These are phyloP conservation scores for Monosporascus ibericus DNA, from an alignment of 2,329 filamentous ascomycete species.

Conservation along the genomic window DNA sequence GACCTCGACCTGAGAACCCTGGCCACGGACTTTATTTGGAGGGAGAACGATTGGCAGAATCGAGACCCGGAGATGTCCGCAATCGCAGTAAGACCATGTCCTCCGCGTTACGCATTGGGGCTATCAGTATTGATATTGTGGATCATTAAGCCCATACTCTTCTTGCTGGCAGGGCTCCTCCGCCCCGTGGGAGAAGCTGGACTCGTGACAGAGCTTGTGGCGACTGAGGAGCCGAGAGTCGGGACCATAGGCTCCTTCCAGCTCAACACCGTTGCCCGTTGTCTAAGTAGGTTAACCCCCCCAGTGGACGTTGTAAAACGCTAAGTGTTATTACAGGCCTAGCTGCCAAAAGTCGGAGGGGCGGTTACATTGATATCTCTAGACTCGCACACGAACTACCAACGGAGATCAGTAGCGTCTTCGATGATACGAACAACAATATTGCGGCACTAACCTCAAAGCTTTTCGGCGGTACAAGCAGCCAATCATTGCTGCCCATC, in stretches of 20 bases:
- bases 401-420: neutral
- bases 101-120: neutral
- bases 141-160: too few relatives aligned
- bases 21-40: neutral
- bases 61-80: neutral
- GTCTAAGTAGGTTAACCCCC: neutral
- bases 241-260: neutral
- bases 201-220: neutral
- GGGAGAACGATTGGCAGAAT: neutral
- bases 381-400: neutral
- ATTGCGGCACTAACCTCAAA: conserved; percentile 1
- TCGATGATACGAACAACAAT: neutral
- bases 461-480: conserved; percentile 2
- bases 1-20: neutral
- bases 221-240: neutral
- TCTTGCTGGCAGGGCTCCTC: too few relatives aligned
- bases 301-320: too few relatives aligned
- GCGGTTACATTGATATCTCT: neutral
- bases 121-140: neutral
- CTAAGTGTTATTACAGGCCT: neutral
- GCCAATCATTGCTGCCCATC: neutral
- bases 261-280: neutral
- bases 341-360: neutral
- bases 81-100: neutral
- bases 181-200: too few relatives aligned